These are phyloP conservation scores for Wickerhamomyces sp. DNA, from an alignment of 1,139 yeast species.

Conservation along the genomic window DNA sequence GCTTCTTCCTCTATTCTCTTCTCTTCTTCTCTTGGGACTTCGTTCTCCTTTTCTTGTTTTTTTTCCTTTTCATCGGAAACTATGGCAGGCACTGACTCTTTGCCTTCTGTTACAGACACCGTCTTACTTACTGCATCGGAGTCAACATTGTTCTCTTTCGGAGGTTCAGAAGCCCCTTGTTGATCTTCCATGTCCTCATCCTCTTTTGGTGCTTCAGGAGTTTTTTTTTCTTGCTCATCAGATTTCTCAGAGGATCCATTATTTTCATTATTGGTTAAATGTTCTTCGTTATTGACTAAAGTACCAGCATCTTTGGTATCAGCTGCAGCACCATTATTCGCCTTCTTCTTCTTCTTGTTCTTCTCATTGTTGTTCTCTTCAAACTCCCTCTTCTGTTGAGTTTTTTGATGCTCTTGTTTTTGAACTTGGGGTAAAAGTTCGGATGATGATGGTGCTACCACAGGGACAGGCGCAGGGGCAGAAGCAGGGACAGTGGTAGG, in stretches of 20 bases:
- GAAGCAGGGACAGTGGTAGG: background rate
- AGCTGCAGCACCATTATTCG: constrained; percentile 1
- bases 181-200: background rate
- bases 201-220: constrained; percentile 2
- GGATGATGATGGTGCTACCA: constrained; percentile 1
- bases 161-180: background rate
- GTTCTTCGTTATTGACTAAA: background rate
- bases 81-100: too few species aligned
- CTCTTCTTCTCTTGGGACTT: too few species aligned
- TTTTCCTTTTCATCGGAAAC: too few species aligned
- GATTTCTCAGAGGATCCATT: background rate
- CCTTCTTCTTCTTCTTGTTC: constrained; percentile 4
- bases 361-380: constrained; percentile 7
- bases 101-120: too few species aligned
- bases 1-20: too few species aligned
- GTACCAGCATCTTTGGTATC: background rate
- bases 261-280: background rate
- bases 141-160: constrained; percentile 1
- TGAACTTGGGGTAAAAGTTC: constrained; percentile 3
- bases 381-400: constrained; percentile 4
- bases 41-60: too few species aligned
- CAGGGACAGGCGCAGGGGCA: background rate
- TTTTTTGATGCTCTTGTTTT: constrained; percentile 3
- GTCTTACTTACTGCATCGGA: background rate
- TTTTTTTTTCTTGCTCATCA: constrained; percentile 4